phyloP scores from a whole-genome alignment of 805 yeast species.

The Candida sphagnicola region DNA sequence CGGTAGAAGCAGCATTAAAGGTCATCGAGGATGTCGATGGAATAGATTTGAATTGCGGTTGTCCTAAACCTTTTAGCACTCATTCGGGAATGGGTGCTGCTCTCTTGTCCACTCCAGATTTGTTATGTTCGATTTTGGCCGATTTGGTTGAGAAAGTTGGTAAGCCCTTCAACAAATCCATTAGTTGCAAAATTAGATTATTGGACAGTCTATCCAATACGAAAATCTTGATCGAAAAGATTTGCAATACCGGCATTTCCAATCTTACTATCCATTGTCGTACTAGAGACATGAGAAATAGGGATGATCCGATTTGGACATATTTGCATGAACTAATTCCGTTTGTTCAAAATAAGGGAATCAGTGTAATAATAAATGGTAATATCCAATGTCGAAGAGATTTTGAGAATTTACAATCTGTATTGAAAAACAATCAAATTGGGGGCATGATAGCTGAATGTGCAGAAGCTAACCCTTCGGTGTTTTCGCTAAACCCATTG shows the following conservation, averaged over 20 bases:
- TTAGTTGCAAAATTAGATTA: slow-evolving; percentile 86
- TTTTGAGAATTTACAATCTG: slow-evolving; percentile 44
- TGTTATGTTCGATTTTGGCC: slow-evolving; percentile 62
- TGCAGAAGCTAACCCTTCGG: slow-evolving; percentile 84
- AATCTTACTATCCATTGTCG: slow-evolving; percentile 92
- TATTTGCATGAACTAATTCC: slow-evolving; percentile 59
- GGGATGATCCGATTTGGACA: slow-evolving; percentile 75
- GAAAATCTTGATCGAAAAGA: slow-evolving; percentile 52
- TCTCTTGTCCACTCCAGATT: slow-evolving; percentile 74
- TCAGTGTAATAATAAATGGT: slow-evolving; percentile 82
- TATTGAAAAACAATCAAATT: slow-evolving; percentile 50
- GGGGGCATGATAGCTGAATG: slow-evolving; percentile 94
- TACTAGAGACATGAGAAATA: slow-evolving; percentile 80
- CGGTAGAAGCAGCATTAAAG: slow-evolving; percentile 80
- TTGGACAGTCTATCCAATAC: slow-evolving; percentile 53
- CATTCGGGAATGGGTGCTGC: slow-evolving; percentile 99
- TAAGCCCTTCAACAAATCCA: slow-evolving; percentile 67
- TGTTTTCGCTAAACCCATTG: slow-evolving; percentile 48
- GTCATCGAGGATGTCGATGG: slow-evolving; percentile 88
- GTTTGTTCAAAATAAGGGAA: slow-evolving; percentile 57
- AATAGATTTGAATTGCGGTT: slow-evolving; percentile 92
- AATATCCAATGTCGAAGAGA: slow-evolving; percentile 57
- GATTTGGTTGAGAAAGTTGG: slow-evolving; percentile 80
- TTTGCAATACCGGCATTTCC: slow-evolving; percentile 70
- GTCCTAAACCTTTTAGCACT: slow-evolving; percentile 92